These are phyloP conservation scores for Raphanus sativus DNA, from an alignment of 345 rosid genomes.

Conservation along the genomic window DNA sequence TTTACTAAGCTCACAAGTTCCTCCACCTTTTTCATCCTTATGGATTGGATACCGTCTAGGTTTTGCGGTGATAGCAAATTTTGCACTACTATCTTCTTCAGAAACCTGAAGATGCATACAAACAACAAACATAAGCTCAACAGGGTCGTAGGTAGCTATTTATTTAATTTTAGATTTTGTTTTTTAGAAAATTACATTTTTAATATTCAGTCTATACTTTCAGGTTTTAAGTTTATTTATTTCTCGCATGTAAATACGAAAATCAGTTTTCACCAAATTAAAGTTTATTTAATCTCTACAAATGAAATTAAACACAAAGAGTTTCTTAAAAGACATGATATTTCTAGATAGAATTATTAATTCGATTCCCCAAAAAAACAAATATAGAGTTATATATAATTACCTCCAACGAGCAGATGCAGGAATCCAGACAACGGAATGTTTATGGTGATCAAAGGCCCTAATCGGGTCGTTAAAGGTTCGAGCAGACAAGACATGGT, in stretches of 20 bases:
- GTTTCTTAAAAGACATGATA: not conserved
- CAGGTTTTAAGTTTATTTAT: not conserved
- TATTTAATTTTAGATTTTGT: not conserved
- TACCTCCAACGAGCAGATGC: constrained; percentile 39
- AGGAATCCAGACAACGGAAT: constrained; percentile 22
- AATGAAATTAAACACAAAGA: not conserved
- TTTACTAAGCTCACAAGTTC: constrained; percentile 33
- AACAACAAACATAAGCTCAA: not conserved
- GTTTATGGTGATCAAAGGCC: constrained; percentile 32
- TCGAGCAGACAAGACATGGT: constrained; percentile 34
- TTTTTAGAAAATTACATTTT: not conserved
- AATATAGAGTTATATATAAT: not conserved
- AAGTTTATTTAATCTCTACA: not conserved
- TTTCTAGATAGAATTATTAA: not conserved
- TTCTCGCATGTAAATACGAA: not conserved
- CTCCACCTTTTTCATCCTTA: constrained; percentile 35
- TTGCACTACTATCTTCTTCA: constrained; percentile 11
- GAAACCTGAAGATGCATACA: constrained; percentile 15
- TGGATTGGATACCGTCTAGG: constrained; percentile 7
- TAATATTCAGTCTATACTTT: not conserved
- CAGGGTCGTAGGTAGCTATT: not conserved
- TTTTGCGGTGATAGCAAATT: constrained; percentile 13
- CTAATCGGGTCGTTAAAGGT: constrained; percentile 28
- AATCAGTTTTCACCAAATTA: not conserved
- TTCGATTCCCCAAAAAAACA: not conserved